phyloP scores from a whole-genome alignment of 1,139 yeast species.

The Pichia sp. region DNA sequence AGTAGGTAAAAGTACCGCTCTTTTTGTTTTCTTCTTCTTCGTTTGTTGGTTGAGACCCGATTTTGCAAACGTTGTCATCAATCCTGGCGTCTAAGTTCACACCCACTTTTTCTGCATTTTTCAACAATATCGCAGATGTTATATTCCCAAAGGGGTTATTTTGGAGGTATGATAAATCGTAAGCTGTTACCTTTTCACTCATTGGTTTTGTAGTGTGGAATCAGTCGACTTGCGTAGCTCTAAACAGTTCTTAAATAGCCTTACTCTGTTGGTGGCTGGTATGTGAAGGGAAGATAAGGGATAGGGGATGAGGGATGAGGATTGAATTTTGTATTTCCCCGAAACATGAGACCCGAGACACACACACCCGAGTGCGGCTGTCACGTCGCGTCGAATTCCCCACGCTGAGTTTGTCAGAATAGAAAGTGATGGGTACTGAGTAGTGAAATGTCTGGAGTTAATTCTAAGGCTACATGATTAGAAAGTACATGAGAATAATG shows the following conservation, averaged over 20 bases:
- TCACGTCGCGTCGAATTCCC: neutral
- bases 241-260: no score
- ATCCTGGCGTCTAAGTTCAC: neutral
- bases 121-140: constrained; percentile 16
- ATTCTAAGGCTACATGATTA: neutral
- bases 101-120: constrained; percentile 7
- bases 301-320: neutral
- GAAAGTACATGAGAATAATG: neutral
- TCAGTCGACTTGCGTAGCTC: neutral
- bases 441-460: neutral
- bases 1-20: no score
- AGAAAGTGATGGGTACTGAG: neutral
- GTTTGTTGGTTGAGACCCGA: no score
- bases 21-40: no score
- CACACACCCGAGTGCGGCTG: neutral
- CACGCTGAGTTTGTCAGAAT: neutral
- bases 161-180: constrained; percentile 13
- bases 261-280: no score
- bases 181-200: constrained; percentile 17
- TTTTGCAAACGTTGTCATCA: no score
- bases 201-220: neutral
- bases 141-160: constrained; percentile 22
- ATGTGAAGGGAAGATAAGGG: no score
- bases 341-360: neutral
- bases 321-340: neutral